A percentile compares a stretch with the other conserved stretches of the same genome.
Evolutionary conservation across 1,284 basidiomycete species (phyloP).

Genomic region (Baeospora myosura): DNA sequence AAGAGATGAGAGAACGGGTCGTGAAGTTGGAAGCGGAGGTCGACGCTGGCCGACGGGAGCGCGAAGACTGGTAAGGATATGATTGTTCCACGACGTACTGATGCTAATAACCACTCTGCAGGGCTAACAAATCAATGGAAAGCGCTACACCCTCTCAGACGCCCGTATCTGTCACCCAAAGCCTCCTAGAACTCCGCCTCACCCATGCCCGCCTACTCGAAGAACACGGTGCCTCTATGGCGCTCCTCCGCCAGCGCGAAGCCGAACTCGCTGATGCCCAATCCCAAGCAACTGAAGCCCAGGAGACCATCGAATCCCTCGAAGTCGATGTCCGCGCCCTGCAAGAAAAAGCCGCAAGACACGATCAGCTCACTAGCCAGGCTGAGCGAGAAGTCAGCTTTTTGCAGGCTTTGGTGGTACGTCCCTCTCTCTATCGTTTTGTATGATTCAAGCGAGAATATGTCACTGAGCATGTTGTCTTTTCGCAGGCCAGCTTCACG

Average conservation of each 20-base stretch:
- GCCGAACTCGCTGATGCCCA: slow-evolving; percentile 38
- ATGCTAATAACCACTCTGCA: slow-evolving; percentile 14
- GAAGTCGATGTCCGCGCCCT: slow-evolving; percentile 30
- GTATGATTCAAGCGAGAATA: no score
- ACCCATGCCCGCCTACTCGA: slow-evolving; percentile 56
- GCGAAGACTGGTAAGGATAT: slow-evolving; percentile 44
- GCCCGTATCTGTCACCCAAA: slow-evolving; percentile 45
- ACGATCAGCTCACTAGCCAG: slow-evolving; percentile 38
- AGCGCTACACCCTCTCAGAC: slow-evolving; percentile 33
- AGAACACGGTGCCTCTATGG: slow-evolving; percentile 50
- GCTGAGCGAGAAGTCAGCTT: slow-evolving; percentile 57
- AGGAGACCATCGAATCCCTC: slow-evolving; percentile 26
- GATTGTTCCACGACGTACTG: neutral
- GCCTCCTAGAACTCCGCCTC: slow-evolving; percentile 50
- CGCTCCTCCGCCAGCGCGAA: slow-evolving; percentile 43
- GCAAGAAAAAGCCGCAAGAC: slow-evolving; percentile 36
- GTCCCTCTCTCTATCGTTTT: slow-evolving; percentile 18
- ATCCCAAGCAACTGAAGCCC: slow-evolving; percentile 27
- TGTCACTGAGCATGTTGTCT: no score
- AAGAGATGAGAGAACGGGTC: slow-evolving; percentile 51
- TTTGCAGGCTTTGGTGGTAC: slow-evolving; percentile 54
- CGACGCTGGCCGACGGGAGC: slow-evolving; percentile 45
- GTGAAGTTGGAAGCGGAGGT: slow-evolving; percentile 56
- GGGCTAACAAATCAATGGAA: slow-evolving; percentile 31
- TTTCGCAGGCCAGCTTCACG: slow-evolving; percentile 48